These are phyloP conservation scores for Entelexis sorbosivorans DNA, from an alignment of 1,139 yeast species.

Conservation along the genomic window DNA sequence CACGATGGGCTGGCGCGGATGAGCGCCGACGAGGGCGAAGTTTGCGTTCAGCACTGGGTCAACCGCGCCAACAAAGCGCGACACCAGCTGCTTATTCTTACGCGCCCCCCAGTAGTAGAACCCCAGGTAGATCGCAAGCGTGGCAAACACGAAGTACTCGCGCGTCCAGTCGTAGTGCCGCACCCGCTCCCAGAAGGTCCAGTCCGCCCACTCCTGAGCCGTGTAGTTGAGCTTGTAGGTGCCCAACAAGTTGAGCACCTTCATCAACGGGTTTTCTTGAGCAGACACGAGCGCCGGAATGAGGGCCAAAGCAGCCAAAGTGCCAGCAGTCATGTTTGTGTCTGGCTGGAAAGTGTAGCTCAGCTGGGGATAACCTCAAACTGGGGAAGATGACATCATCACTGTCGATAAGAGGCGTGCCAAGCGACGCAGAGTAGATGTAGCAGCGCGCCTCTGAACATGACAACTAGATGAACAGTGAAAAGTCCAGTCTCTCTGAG, in stretches of 20 bases:
- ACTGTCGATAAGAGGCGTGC: background rate
- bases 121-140: slow-evolving; percentile 36
- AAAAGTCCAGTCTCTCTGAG: no score
- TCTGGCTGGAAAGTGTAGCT: background rate
- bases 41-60: slow-evolving; percentile 46
- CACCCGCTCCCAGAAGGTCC: slow-evolving; percentile 32
- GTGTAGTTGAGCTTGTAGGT: slow-evolving; percentile 10
- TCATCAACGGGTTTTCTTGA: slow-evolving; percentile 1
- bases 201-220: slow-evolving; percentile 28
- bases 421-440: no score
- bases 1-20: slow-evolving; percentile 38
- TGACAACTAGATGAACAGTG: no score
- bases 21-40: slow-evolving; percentile 72
- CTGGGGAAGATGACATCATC: slow-evolving; percentile 8
- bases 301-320: background rate
- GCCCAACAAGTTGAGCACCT: slow-evolving; percentile 11
- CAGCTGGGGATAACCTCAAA: background rate
- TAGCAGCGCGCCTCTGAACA: no score
- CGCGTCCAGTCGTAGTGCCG: slow-evolving; percentile 58
- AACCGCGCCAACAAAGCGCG: slow-evolving; percentile 40
- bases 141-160: slow-evolving; percentile 48
- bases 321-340: background rate
- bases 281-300: slow-evolving; percentile 8
- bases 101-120: slow-evolving; percentile 44
- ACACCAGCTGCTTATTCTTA: slow-evolving; percentile 48